These are phyloP conservation scores for Talaromyces sp. DNA, from an alignment of 2,329 filamentous ascomycete genomes.

Conservation along the genomic window DNA sequence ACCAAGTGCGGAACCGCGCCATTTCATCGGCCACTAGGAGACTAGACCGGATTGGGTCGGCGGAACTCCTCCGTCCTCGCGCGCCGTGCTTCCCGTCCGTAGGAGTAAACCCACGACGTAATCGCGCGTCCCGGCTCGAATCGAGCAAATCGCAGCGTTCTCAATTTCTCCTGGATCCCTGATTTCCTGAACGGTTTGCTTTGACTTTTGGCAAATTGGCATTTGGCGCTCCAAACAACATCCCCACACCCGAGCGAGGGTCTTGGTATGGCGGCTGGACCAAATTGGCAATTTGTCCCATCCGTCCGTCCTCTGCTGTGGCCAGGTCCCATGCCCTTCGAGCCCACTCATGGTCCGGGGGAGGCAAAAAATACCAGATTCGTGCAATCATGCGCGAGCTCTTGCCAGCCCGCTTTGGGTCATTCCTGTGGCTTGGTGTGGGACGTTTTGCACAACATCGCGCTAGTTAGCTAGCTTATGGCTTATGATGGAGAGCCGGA, in stretches of 20 bases:
- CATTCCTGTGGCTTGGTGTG: not conserved
- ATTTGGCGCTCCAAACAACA: not conserved
- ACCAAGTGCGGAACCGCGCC: not conserved
- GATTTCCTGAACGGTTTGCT: not conserved
- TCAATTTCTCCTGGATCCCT: not conserved
- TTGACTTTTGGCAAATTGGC: not conserved
- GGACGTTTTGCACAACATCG: not conserved
- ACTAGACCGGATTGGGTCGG: not conserved
- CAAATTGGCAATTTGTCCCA: not conserved
- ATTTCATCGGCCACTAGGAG: not conserved
- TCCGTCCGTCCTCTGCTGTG: slow-evolving; percentile 2
- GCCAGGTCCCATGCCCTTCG: not conserved
- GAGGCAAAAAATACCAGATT: slow-evolving; percentile 5
- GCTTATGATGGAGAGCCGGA: slow-evolving; percentile 6
- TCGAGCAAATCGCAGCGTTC: not conserved
- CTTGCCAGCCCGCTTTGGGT: not conserved
- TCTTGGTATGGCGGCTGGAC: not conserved
- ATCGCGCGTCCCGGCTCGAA: not conserved
- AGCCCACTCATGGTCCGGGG: slow-evolving; percentile 2
- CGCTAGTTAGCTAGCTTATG: not conserved
- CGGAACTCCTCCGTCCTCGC: not conserved
- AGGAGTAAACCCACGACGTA: not conserved
- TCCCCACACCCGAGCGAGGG: not conserved
- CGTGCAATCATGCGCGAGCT: slow-evolving; percentile 3
- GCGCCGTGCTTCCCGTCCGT: not conserved